These are phyloP conservation scores for Colletotrichum scovillei DNA, from an alignment of 2,329 filamentous ascomycete species.

Conservation along the genomic window DNA sequence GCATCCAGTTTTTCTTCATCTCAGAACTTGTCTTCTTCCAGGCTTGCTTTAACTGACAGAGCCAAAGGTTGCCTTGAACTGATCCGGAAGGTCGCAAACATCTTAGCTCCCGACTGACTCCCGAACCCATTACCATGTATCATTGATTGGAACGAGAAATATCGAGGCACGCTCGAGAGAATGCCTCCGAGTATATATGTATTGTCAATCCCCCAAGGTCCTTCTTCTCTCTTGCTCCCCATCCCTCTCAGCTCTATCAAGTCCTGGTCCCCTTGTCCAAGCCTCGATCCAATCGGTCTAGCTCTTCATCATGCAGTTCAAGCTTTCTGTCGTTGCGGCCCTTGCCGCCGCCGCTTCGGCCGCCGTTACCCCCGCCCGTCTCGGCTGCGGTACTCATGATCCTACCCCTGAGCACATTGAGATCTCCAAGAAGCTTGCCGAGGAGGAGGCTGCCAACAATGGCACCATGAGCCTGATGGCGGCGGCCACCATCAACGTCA, in stretches of 20 bases:
- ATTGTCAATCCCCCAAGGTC: background rate
- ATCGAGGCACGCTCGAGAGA: background rate
- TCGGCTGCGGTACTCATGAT: slow-evolving; percentile 16
- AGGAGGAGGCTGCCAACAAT: slow-evolving; percentile 30
- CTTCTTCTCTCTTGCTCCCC: background rate
- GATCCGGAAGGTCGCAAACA: slow-evolving; percentile 20
- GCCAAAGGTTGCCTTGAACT: background rate
- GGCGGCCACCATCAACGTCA: slow-evolving; percentile 45
- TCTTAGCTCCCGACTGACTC: background rate
- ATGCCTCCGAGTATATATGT: slow-evolving; percentile 6
- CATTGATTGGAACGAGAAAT: background rate
- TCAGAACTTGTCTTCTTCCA: background rate
- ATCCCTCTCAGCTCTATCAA: slow-evolving; percentile 13
- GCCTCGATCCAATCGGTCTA: background rate
- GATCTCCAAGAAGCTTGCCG: slow-evolving; percentile 36
- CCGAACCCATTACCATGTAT: background rate
- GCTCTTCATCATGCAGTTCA: slow-evolving; percentile 10
- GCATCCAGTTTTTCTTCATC: background rate
- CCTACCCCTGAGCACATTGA: slow-evolving; percentile 27
- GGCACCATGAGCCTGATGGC: slow-evolving; percentile 37
- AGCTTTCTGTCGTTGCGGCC: slow-evolving; percentile 15
- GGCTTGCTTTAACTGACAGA: background rate
- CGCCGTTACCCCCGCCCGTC: background rate
- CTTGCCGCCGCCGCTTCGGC: slow-evolving; percentile 20
- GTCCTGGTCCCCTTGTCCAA: background rate